Conservation (phyloP, 805 yeast genomes). For the Nakazawaea ernobii region DNA sequence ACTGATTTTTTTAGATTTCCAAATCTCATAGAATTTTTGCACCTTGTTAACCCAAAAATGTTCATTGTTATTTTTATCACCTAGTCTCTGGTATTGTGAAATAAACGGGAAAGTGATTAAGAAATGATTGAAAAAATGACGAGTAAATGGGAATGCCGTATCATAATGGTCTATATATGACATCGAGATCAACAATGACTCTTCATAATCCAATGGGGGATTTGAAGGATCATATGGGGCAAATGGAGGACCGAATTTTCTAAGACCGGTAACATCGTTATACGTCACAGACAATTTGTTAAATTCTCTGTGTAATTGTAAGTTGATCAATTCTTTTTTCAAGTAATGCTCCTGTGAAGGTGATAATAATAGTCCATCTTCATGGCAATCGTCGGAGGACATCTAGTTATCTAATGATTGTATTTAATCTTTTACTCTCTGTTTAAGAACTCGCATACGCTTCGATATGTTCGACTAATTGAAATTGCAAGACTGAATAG, state of each 20-base stretch:
- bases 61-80: constrained; percentile 35
- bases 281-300: constrained; percentile 36
- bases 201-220: constrained; percentile 18
- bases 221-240: constrained; percentile 35
- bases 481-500: too few species aligned
- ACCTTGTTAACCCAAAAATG: constrained; percentile 77
- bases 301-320: constrained; percentile 60
- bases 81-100: constrained; percentile 19
- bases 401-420: neutral
- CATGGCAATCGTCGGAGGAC: too few species aligned
- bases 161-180: constrained; percentile 18
- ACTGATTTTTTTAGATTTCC: constrained; percentile 67
- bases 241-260: constrained; percentile 78
- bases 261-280: constrained; percentile 56
- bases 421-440: neutral
- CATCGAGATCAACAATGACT: constrained; percentile 15
- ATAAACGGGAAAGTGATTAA: constrained; percentile 75
- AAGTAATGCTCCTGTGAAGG: constrained; percentile 81
- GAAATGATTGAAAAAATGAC: constrained; percentile 59
- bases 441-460: too few species aligned
- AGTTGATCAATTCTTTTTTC: constrained; percentile 70
- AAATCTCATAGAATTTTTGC: constrained; percentile 76
- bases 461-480: too few species aligned
- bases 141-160: constrained; percentile 57
- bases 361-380: constrained; percentile 23